Evolutionary conservation across 2,329 filamentous ascomycete genomes (phyloP).

Genomic region (Diaporthe velutina): DNA sequence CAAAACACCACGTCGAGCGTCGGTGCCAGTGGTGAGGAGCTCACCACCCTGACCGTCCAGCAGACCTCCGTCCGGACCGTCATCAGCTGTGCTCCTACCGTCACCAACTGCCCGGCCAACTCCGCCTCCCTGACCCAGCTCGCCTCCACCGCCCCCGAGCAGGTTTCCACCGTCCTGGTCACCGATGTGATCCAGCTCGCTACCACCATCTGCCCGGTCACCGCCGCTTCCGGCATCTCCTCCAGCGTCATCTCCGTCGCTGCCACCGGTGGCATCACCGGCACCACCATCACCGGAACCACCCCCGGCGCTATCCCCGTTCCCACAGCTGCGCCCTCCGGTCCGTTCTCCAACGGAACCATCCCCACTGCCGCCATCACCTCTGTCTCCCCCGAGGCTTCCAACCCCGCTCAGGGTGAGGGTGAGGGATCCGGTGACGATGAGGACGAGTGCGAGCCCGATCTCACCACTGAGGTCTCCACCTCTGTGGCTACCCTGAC

Average conservation of each 20-base stretch:
- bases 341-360: constrained; percentile 29
- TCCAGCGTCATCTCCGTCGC: constrained; percentile 50
- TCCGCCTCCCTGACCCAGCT: constrained; percentile 47
- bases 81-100: constrained; percentile 53
- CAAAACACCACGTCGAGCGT: constrained; percentile 42
- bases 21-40: constrained; percentile 28
- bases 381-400: constrained; percentile 21
- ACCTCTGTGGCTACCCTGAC: constrained; percentile 45
- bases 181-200: constrained; percentile 55
- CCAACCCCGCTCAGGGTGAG: not conserved
- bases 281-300: constrained; percentile 57
- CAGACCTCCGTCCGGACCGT: constrained; percentile 52
- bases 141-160: constrained; percentile 44
- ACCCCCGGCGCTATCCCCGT: constrained; percentile 47
- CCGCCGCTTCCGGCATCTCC: constrained; percentile 53
- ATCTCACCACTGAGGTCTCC: constrained; percentile 45
- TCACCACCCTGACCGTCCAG: constrained; percentile 56
- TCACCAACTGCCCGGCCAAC: constrained; percentile 56
- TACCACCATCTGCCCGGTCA: constrained; percentile 58
- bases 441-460: constrained; percentile 37
- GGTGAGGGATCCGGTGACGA: constrained; percentile 14
- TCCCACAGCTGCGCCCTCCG: not conserved
- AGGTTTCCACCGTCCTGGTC: constrained; percentile 50
- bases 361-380: constrained; percentile 1
- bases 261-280: constrained; percentile 50